These are phyloP conservation scores for Xylariaceae sp. DNA, from an alignment of 2,329 filamentous ascomycete genomes.

Conservation along the genomic window DNA sequence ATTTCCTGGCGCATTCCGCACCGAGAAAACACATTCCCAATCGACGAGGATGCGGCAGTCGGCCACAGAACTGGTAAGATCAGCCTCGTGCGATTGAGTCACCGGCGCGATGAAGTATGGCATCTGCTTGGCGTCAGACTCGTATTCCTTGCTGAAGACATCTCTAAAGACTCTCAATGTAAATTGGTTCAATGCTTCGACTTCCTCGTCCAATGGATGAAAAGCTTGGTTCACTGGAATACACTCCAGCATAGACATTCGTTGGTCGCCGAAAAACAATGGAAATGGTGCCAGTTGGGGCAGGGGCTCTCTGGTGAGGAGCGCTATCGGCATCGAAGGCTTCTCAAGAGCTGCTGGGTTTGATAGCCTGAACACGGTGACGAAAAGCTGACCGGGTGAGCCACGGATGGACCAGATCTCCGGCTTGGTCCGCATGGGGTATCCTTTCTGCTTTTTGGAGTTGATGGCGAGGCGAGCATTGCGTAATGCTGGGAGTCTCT, in stretches of 20 bases:
- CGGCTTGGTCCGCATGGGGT: conserved; percentile 75
- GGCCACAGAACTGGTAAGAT: not conserved
- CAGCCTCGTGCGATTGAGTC: conserved; percentile 18
- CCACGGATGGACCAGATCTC: conserved; percentile 55
- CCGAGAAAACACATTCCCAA: conserved; percentile 47
- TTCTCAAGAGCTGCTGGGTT: conserved; percentile 49
- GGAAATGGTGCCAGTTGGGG: conserved; percentile 60
- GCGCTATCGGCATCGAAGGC: conserved; percentile 54
- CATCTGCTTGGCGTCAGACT: conserved; percentile 53
- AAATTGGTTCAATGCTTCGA: conserved; percentile 58
- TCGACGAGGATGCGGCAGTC: conserved; percentile 41
- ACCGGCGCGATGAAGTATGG: conserved; percentile 77
- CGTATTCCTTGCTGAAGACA: conserved; percentile 82
- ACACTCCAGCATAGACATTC: conserved; percentile 50
- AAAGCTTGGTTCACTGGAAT: conserved; percentile 37
- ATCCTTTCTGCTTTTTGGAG: conserved; percentile 64
- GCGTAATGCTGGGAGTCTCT: conserved; percentile 69
- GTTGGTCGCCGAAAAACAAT: conserved; percentile 62
- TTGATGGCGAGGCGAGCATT: conserved; percentile 81
- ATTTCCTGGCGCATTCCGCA: conserved; percentile 24
- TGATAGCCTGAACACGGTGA: conserved; percentile 53
- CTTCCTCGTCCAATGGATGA: conserved; percentile 29
- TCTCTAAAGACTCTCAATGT: conserved; percentile 73
- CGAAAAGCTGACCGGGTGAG: conserved; percentile 47
- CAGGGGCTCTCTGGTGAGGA: conserved; percentile 62